These are phyloP conservation scores for Sporobolus alterniflorus DNA, from an alignment of 202 grass and related monocot species.

Conservation along the genomic window DNA sequence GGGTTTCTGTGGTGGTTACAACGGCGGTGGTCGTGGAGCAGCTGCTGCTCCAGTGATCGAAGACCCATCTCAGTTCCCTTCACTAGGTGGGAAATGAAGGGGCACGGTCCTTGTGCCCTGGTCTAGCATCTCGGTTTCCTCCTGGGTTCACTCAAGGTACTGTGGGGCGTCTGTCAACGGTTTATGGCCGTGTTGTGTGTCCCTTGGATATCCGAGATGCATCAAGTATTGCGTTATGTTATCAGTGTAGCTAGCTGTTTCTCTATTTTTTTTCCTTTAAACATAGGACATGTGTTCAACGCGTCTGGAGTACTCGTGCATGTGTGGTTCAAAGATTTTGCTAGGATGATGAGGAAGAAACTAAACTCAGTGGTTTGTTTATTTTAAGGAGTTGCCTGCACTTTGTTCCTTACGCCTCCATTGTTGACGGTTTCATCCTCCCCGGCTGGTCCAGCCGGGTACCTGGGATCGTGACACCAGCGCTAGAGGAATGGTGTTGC, in stretches of 20 bases:
- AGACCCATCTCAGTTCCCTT: constrained; percentile 67
- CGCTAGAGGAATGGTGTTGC: too few species aligned
- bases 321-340: constrained; percentile 13
- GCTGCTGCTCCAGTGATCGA: constrained; percentile 56
- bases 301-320: background rate
- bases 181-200: background rate
- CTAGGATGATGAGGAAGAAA: background rate
- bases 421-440: too few species aligned
- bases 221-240: constrained; percentile 6
- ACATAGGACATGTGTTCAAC: constrained; percentile 9
- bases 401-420: too few species aligned
- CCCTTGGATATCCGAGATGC: constrained; percentile 26
- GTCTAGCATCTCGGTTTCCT: background rate
- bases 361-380: background rate
- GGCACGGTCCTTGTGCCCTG: background rate
- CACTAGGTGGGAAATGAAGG: constrained; percentile 58
- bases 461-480: too few species aligned
- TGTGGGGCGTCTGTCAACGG: background rate
- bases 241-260: background rate
- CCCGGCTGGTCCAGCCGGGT: too few species aligned
- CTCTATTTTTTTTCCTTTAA: background rate
- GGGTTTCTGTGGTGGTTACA: constrained; percentile 37
- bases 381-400: background rate
- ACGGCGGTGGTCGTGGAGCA: constrained; percentile 14
- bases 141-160: constrained; percentile 25